These are phyloP conservation scores for Pseudogymnoascus sp. DNA, from an alignment of 2,329 filamentous ascomycete genomes.

Conservation along the genomic window DNA sequence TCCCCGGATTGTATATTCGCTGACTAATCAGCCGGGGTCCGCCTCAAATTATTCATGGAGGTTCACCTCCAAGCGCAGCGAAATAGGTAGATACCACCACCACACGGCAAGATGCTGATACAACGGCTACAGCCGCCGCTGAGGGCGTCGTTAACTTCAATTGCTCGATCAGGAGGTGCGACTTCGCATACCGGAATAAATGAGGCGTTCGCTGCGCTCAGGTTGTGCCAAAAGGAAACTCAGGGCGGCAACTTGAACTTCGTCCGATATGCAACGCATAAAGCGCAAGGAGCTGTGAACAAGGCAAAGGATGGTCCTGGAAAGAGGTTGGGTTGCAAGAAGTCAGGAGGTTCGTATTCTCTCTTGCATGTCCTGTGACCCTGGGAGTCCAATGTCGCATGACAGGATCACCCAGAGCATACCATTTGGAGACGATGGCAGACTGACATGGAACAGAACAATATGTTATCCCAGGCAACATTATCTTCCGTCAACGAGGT, in stretches of 20 bases:
- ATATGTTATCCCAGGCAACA: conserved; percentile 91
- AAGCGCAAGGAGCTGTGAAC: conserved; percentile 62
- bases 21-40: neutral
- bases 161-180: conserved; percentile 17
- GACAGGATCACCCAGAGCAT: neutral
- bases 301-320: conserved; percentile 61
- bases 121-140: conserved; percentile 37
- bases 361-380: neutral
- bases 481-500: conserved; percentile 94
- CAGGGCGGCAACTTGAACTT: conserved; percentile 15
- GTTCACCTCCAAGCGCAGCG: conserved; percentile 2
- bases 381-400: neutral
- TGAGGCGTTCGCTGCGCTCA: conserved; percentile 23
- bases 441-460: conserved; percentile 52
- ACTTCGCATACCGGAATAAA: conserved; percentile 19
- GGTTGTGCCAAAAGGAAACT: conserved; percentile 13
- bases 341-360: conserved; percentile 61
- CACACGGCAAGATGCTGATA: conserved; percentile 32
- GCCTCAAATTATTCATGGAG: conserved; percentile 10
- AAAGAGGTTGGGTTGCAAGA: conserved; percentile 92
- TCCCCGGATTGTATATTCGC: neutral
- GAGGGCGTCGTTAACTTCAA: conserved; percentile 30
- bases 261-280: conserved; percentile 32
- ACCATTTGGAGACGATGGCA: neutral
- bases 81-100: conserved; percentile 14